Base-by-base conservation (phyloP, 306 rosid species). In the Begonia loranthoides region DNA sequence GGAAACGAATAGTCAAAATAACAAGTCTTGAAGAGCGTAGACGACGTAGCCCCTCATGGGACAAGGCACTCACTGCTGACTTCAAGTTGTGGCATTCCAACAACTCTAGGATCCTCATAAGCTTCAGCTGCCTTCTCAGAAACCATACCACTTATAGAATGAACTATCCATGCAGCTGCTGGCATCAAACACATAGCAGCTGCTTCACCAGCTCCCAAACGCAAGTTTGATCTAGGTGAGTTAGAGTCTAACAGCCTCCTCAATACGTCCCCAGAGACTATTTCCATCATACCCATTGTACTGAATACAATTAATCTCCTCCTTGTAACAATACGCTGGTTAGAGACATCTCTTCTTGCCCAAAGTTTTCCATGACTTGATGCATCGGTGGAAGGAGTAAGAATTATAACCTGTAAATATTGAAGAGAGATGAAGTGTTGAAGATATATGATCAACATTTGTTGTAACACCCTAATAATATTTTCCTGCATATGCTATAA, bases 231-330 rank as follows among this genome's bases (percentile, higher is more conserved):
- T 74, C 94, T 72, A 17, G 92, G 94, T 9, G 79, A 74, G 69
- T 65, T 90, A n/a, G 84, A 74, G 62, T 90, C 99, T 41, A 86
- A 78, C 73, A 90, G 64, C 62, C 77, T 74, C 66, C 87, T 90
- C 73, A 90, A 61, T 64, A 85, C 76, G 74, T 90, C 97, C 66
- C 85, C 83, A 40, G 97, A 76, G 66, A 81, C 95, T 64, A 90
- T 68, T 67, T 90, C 99, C 95, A 82, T 86, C 94, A 90, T 90
- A 56, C 95, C 95, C 87, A 82, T 75, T 17, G 99, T 90, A 80
- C 99, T 82, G 64, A 90, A 90, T 59, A 90, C 73, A 59, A 80
- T 72, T 60, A 90, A 69, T 65, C 94, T 77, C 72, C 99, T 85
- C 69, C 95, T 82, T 51, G 99, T 94, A 63, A 90, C 69, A 68